phyloP scores from a whole-genome alignment of 805 yeast genomes.

The Teunomyces stri region DNA sequence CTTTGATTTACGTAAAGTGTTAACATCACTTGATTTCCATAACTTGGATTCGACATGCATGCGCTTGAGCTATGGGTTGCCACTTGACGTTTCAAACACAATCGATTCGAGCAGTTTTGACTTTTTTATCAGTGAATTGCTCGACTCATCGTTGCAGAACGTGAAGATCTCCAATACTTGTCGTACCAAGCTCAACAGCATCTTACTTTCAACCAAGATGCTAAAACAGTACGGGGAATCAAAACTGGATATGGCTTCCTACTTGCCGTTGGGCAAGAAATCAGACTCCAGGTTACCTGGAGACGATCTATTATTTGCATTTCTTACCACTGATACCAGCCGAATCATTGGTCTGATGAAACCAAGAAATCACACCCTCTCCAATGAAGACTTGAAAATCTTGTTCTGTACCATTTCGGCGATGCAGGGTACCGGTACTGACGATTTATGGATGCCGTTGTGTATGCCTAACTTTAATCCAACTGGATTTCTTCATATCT shows the following conservation, averaged over 20 bases:
- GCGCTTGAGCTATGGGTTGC: slow-evolving; percentile 35
- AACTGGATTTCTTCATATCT: slow-evolving; percentile 82
- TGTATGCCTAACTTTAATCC: slow-evolving; percentile 90
- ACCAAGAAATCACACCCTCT: slow-evolving; percentile 74
- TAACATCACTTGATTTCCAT: slow-evolving; percentile 71
- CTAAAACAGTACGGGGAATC: slow-evolving; percentile 9
- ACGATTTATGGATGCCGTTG: slow-evolving; percentile 91
- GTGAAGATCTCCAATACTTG: slow-evolving; percentile 52
- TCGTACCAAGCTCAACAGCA: slow-evolving; percentile 56
- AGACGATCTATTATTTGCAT: slow-evolving; percentile 67
- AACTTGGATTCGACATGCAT: slow-evolving; percentile 61
- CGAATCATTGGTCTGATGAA: slow-evolving; percentile 66
- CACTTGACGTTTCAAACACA: slow-evolving; percentile 6
- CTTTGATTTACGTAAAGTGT: slow-evolving; percentile 73
- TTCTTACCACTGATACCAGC: slow-evolving; percentile 58
- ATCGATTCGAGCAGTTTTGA: slow-evolving; percentile 18
- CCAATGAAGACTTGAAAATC: slow-evolving; percentile 77
- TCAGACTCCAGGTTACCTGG: slow-evolving; percentile 17
- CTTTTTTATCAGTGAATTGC: slow-evolving; percentile 26
- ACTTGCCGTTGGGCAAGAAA: slow-evolving; percentile 4
- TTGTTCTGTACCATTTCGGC: slow-evolving; percentile 69
- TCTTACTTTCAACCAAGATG: slow-evolving; percentile 39
- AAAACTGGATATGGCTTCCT: slow-evolving; percentile 4
- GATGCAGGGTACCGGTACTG: slow-evolving; percentile 40
- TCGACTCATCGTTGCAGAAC: slow-evolving; percentile 28